Evolutionary conservation across 129 eudicot species (phyloP).

Genomic region (Centella asiatica): DNA sequence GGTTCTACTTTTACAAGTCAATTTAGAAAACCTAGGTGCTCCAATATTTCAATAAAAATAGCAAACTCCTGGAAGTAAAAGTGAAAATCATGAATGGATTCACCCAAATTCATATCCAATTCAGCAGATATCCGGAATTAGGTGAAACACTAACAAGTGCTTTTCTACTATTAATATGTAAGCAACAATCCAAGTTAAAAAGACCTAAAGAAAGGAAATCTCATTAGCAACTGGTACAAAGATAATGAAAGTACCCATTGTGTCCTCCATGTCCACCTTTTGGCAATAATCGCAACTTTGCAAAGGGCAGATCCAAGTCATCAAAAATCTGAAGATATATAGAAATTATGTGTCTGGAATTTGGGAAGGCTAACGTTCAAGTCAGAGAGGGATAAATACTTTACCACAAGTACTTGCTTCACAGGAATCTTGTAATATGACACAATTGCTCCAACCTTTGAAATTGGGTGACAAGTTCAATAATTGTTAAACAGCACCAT

Average conservation of each 20-base stretch:
- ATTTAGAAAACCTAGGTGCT: neutral
- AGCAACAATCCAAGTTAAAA: neutral
- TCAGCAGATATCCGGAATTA: neutral
- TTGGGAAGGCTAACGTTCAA: neutral
- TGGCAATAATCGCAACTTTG: slow-evolving; percentile 79
- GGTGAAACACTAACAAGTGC: neutral
- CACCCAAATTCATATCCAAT: neutral
- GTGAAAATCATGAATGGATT: neutral
- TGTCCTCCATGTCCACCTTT: slow-evolving; percentile 99
- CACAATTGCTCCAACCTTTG: slow-evolving; percentile 80
- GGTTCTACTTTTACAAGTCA: neutral
- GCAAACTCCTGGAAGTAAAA: neutral
- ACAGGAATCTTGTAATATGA: slow-evolving; percentile 86
- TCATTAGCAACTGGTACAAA: slow-evolving; percentile 10
- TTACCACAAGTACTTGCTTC: slow-evolving; percentile 91
- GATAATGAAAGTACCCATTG: slow-evolving; percentile 58
- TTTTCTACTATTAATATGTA: neutral
- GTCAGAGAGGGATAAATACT: slow-evolving; percentile 8
- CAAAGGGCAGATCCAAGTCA: slow-evolving; percentile 91
- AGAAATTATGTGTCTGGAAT: slow-evolving; percentile 9
- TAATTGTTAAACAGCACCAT: neutral
- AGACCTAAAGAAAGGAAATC: neutral
- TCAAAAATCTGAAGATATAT: slow-evolving; percentile 66
- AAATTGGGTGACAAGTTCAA: slow-evolving; percentile 12
- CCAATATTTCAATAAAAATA: neutral